Percentiles rank a stretch among this genome's conserved stretches.
Conservation (phyloP, 176 grass and related monocot genomes). For the Triticum dicoccoides region DNA sequence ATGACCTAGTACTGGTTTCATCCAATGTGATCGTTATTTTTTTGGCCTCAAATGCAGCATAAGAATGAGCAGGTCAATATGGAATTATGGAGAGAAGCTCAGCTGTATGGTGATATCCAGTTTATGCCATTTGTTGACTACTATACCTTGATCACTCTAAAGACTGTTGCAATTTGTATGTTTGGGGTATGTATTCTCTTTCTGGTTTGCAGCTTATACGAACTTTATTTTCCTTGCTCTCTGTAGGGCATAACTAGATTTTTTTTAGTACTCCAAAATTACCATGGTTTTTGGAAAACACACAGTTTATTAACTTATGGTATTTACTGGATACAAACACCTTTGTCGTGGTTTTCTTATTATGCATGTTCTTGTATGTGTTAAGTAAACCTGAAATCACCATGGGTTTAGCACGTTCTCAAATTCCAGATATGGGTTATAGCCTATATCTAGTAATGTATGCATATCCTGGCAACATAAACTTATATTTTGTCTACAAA, state of each 20-base stretch:
- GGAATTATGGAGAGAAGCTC: constrained; percentile 83
- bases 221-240: constrained; percentile 2
- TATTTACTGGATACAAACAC: background rate
- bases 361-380: background rate
- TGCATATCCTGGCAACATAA: background rate
- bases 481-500: constrained; percentile 13
- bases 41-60: constrained; percentile 49
- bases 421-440: background rate
- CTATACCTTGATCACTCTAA: constrained; percentile 83
- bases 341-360: background rate
- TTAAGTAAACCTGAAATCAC: constrained; percentile 2
- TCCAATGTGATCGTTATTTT: background rate
- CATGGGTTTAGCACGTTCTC: background rate
- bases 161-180: constrained; percentile 71
- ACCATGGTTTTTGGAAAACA: background rate
- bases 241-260: background rate
- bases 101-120: constrained; percentile 82
- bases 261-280: background rate
- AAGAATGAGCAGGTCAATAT: constrained; percentile 77
- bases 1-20: background rate
- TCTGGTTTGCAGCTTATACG: constrained; percentile 22
- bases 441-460: background rate
- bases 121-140: constrained; percentile 97
- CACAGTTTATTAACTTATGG: background rate
- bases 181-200: constrained; percentile 71